A percentile compares a stretch with the other conserved stretches of the same genome.
Evolutionary conservation across 371 early-diverging fungal genomes (phyloP).

Genomic region (Mucor sp.): DNA sequence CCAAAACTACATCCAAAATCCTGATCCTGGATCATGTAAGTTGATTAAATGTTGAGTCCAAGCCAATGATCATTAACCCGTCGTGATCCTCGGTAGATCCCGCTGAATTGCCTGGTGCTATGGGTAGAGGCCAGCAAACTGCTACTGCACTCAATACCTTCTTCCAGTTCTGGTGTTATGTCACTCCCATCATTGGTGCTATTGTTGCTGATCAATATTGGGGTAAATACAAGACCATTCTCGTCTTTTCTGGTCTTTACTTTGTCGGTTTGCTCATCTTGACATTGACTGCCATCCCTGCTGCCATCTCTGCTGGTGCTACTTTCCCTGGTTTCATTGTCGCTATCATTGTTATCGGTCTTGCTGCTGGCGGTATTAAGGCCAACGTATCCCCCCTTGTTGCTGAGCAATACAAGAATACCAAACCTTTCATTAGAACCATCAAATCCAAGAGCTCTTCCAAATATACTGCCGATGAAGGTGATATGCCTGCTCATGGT

Average conservation of each 20-base stretch:
- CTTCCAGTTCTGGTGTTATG: constrained; percentile 81
- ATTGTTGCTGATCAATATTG: constrained; percentile 80
- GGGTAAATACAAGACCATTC: constrained; percentile 84
- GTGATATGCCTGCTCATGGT: constrained; percentile 23
- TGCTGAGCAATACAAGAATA: constrained; percentile 46
- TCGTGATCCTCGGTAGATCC: constrained; percentile 27
- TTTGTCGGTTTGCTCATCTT: constrained; percentile 71
- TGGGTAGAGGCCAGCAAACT: constrained; percentile 46
- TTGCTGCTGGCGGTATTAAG: constrained; percentile 58
- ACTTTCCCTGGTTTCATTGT: constrained; percentile 70
- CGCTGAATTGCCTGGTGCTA: constrained; percentile 48
- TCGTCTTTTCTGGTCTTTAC: constrained; percentile 69
- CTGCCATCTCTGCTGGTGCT: constrained; percentile 53
- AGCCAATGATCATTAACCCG: not conserved
- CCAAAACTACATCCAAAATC: constrained; percentile 65
- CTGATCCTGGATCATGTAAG: constrained; percentile 45
- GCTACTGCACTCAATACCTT: constrained; percentile 76
- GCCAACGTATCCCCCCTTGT: constrained; percentile 50
- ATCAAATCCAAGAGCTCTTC: constrained; percentile 44
- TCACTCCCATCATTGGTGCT: constrained; percentile 83
- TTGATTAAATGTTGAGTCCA: not conserved
- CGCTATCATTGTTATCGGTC: constrained; percentile 71
- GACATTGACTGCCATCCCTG: constrained; percentile 61
- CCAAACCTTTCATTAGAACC: constrained; percentile 34
- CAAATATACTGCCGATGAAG: constrained; percentile 39